Evolutionary conservation across 1,284 basidiomycete species (phyloP).

Genomic region (Amylostereum areolatum): DNA sequence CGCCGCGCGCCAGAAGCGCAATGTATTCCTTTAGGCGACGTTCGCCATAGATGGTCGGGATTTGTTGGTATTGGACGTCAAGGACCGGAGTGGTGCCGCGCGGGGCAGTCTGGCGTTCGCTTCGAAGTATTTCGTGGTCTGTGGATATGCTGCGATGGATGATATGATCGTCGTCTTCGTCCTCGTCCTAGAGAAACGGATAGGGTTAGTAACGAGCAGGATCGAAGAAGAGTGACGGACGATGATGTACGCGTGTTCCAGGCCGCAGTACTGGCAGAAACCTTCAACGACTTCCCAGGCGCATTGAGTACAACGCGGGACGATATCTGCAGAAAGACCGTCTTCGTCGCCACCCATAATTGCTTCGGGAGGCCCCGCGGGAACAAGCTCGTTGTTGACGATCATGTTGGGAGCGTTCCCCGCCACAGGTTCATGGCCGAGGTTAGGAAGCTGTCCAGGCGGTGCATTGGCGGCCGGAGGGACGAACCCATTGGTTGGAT

Average conservation of each 20-base stretch:
- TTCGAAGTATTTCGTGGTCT: background rate
- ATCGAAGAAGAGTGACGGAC: background rate
- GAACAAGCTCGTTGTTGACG: too few species aligned
- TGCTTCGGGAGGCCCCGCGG: too few species aligned
- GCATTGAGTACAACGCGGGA: slow-evolving; percentile 1
- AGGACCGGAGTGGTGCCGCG: slow-evolving; percentile 1
- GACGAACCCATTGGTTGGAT: too few species aligned
- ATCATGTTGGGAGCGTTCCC: too few species aligned
- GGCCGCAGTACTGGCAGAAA: slow-evolving; percentile 2
- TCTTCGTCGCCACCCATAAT: too few species aligned
- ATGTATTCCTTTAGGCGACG: slow-evolving; percentile 2
- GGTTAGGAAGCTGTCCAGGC: too few species aligned
- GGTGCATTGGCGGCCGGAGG: too few species aligned
- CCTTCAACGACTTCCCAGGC: slow-evolving; percentile 4
- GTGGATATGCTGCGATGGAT: slow-evolving; percentile 1
- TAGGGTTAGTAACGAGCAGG: too few species aligned
- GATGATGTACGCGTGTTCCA: background rate
- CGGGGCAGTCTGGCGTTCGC: slow-evolving; percentile 1
- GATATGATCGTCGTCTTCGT: background rate
- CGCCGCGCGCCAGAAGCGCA: slow-evolving; percentile 10
- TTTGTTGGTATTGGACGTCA: background rate
- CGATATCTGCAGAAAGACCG: too few species aligned
- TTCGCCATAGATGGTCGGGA: too few species aligned
- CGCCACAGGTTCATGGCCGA: too few species aligned
- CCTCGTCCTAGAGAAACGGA: background rate